Percentiles rank a stretch among this genome's conserved stretches.
These are phyloP conservation scores for Cucumis cinereus DNA, from an alignment of 306 rosid genomes.

Conservation along the genomic window DNA sequence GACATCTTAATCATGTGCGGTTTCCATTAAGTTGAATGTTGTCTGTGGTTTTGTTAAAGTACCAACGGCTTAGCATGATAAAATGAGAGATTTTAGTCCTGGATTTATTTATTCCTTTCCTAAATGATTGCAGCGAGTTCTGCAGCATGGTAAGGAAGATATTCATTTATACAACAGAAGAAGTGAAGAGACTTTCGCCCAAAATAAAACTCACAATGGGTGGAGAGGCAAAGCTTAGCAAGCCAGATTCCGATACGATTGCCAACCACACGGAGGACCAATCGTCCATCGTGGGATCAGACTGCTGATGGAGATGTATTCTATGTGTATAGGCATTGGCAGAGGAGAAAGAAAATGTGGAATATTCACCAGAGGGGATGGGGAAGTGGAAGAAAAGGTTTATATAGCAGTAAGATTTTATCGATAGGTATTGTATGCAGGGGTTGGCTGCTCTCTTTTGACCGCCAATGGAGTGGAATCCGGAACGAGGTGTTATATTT, in stretches of 20 bases:
- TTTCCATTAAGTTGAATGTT: background rate
- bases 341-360: background rate
- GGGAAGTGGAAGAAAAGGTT: background rate
- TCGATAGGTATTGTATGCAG: background rate
- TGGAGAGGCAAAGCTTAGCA: constrained; percentile 45
- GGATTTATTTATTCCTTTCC: background rate
- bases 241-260: constrained; percentile 45
- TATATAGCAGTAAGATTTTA: background rate
- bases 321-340: background rate
- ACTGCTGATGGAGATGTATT: constrained; percentile 28
- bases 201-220: constrained; percentile 44
- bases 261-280: constrained; percentile 61
- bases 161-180: constrained; percentile 77
- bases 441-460: constrained; percentile 2
- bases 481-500: background rate
- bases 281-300: constrained; percentile 57
- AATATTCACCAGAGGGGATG: background rate
- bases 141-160: constrained; percentile 87
- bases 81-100: background rate
- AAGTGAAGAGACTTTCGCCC: constrained; percentile 87
- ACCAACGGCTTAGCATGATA: background rate
- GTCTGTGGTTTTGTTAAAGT: background rate
- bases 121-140: constrained; percentile 61
- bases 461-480: constrained; percentile 3
- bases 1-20: background rate